Conservation (phyloP, 306 rosid genomes). For the Mimosa bimucronata region DNA sequence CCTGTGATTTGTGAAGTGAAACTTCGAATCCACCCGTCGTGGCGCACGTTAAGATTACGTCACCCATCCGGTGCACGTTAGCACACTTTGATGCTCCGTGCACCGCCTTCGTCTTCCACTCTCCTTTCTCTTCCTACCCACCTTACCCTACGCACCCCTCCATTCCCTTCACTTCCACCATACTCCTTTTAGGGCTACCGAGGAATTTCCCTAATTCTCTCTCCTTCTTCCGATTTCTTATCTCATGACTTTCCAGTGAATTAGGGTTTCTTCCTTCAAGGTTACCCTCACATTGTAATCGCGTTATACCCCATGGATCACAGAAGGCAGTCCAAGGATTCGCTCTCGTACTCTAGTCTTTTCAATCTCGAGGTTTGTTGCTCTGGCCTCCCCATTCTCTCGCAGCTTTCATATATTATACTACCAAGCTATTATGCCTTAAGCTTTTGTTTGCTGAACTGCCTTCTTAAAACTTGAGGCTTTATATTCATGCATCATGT, state of each 20-base stretch:
- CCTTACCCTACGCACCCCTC: slow-evolving; percentile 68
- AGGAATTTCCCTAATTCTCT: slow-evolving; percentile 34
- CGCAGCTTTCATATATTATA: slow-evolving; percentile 17
- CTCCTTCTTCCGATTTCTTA: slow-evolving; percentile 20
- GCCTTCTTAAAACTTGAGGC: neutral
- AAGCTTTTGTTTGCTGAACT: slow-evolving; percentile 13
- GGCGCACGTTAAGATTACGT: slow-evolving; percentile 48
- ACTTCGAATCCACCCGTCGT: neutral
- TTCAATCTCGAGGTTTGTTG: slow-evolving; percentile 79
- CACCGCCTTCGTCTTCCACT: slow-evolving; percentile 38
- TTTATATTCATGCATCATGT: slow-evolving; percentile 7
- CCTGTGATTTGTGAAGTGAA: neutral
- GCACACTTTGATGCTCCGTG: slow-evolving; percentile 31
- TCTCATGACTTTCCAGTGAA: slow-evolving; percentile 41
- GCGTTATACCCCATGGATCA: slow-evolving; percentile 56
- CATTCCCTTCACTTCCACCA: slow-evolving; percentile 35
- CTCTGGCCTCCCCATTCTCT: slow-evolving; percentile 11
- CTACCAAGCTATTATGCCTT: neutral
- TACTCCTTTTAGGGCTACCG: slow-evolving; percentile 39
- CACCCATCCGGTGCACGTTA: slow-evolving; percentile 46
- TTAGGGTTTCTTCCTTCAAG: slow-evolving; percentile 38
- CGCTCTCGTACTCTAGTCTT: slow-evolving; percentile 65
- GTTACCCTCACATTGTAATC: slow-evolving; percentile 34
- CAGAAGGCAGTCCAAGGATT: slow-evolving; percentile 63
- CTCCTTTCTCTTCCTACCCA: slow-evolving; percentile 35